A percentile compares a stretch with the other conserved stretches of the same genome.
phyloP scores from a whole-genome alignment of 805 yeast species.

The Candida insectorum region DNA sequence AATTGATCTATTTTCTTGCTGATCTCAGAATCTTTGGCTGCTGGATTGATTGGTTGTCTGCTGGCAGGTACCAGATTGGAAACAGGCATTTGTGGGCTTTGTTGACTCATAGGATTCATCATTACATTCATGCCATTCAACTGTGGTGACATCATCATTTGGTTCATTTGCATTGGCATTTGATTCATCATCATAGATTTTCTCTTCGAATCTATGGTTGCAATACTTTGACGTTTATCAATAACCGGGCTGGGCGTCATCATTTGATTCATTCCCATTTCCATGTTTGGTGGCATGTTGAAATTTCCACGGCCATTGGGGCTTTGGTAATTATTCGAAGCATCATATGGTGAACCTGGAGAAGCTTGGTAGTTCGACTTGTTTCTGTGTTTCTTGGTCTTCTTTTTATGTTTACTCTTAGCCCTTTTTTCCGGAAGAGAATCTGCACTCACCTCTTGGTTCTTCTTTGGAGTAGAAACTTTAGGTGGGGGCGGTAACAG shows the following conservation, averaged over 20 bases:
- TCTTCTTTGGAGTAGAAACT: conserved; percentile 2
- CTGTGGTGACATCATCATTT: conserved; percentile 1
- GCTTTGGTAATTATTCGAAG: background rate
- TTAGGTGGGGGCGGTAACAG: too few relatives aligned
- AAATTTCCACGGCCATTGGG: background rate
- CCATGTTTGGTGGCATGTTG: conserved; percentile 3
- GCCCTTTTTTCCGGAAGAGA: too few relatives aligned
- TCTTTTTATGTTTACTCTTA: conserved; percentile 3
- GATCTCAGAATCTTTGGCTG: conserved; percentile 25
- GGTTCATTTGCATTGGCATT: conserved; percentile 4
- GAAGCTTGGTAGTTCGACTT: background rate
- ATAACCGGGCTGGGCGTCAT: too few relatives aligned
- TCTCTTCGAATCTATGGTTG: conserved; percentile 1
- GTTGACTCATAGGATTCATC: background rate
- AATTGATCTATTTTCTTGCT: conserved; percentile 33
- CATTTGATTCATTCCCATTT: conserved; percentile 4
- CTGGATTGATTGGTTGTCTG: background rate
- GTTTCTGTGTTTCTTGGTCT: background rate
- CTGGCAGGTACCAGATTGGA: background rate
- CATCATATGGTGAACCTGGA: background rate
- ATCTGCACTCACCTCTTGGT: background rate
- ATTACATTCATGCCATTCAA: conserved; percentile 3
- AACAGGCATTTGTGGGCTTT: background rate
- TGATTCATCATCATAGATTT: conserved; percentile 9
- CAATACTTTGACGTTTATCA: conserved; percentile 3